Percentiles rank a stretch among this genome's conserved stretches.
Conservation (phyloP, 2,329 filamentous ascomycete genomes). For the Ploettnerulaceae sp. region DNA sequence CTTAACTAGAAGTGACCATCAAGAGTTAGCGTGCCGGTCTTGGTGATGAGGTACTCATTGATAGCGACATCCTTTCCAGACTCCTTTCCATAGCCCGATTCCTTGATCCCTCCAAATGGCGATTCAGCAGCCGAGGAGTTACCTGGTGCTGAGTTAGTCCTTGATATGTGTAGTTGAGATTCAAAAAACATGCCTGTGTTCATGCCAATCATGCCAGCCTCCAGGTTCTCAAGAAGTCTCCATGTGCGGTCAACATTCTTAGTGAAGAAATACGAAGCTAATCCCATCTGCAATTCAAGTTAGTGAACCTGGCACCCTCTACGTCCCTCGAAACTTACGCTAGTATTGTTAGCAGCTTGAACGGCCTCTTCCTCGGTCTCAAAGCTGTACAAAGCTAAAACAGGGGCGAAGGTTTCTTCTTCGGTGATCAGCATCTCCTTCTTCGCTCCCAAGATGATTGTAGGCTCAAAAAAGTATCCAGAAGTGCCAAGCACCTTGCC, state of each 20-base stretch:
- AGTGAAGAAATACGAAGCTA: constrained; percentile 65
- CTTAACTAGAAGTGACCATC: constrained; percentile 45
- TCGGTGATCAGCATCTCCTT: constrained; percentile 51
- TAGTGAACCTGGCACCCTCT: neutral
- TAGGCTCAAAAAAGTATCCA: constrained; percentile 68
- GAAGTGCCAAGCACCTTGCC: constrained; percentile 43
- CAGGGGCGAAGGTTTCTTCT: constrained; percentile 63
- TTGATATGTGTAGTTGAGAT: neutral
- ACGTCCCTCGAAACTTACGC: constrained; percentile 19
- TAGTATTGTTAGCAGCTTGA: constrained; percentile 52
- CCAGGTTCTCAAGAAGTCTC: constrained; percentile 61
- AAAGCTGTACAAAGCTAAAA: constrained; percentile 59
- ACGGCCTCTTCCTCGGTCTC: constrained; percentile 62
- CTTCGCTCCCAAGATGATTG: constrained; percentile 56
- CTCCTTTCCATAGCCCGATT: constrained; percentile 64
- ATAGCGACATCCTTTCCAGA: constrained; percentile 62
- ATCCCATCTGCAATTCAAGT: constrained; percentile 44
- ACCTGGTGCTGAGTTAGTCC: constrained; percentile 34
- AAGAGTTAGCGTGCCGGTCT: constrained; percentile 60
- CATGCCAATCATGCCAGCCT: constrained; percentile 66
- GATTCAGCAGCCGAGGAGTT: constrained; percentile 62
- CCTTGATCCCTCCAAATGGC: constrained; percentile 64
- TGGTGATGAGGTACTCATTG: constrained; percentile 57
- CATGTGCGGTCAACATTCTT: constrained; percentile 62
- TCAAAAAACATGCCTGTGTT: constrained; percentile 47